Conservation (phyloP, 2,329 filamentous ascomycete species). For the Monosporascus sp. region DNA sequence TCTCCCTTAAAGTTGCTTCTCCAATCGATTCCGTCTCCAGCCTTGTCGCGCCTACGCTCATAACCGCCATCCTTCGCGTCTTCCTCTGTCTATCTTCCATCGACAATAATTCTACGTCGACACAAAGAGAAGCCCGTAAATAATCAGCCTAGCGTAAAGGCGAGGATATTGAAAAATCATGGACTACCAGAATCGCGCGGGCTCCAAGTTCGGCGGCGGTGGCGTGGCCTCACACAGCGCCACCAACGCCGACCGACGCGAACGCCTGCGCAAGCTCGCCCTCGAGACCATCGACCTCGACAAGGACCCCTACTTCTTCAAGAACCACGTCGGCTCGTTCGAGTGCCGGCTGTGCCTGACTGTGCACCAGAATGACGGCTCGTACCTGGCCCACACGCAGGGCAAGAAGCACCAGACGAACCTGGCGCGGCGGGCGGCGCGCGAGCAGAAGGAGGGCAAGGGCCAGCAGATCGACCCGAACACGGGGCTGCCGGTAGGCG, state of each 20-base stretch:
- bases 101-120: background rate
- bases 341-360: conserved; percentile 96
- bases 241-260: conserved; percentile 93
- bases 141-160: background rate
- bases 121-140: background rate
- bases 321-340: conserved; percentile 97
- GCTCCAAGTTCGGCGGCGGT: conserved; percentile 96
- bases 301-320: conserved; percentile 99
- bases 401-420: conserved; percentile 99
- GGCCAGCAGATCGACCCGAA: conserved; percentile 58
- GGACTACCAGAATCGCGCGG: conserved; percentile 85
- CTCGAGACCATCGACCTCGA: conserved; percentile 98
- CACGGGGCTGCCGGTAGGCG: conserved; percentile 66
- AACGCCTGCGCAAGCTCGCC: conserved; percentile 94
- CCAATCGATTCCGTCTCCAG: too few relatives aligned
- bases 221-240: conserved; percentile 91
- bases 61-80: background rate
- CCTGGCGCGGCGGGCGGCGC: conserved; percentile 88
- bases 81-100: too few relatives aligned
- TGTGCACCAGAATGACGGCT: conserved; percentile 98
- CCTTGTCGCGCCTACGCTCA: background rate
- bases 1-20: too few relatives aligned
- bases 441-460: conserved; percentile 86
- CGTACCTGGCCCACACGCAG: conserved; percentile 97
- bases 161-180: conserved; percentile 31